Base-by-base conservation (phyloP, 129 eudicot genomes). In the Apium graveolens region DNA sequence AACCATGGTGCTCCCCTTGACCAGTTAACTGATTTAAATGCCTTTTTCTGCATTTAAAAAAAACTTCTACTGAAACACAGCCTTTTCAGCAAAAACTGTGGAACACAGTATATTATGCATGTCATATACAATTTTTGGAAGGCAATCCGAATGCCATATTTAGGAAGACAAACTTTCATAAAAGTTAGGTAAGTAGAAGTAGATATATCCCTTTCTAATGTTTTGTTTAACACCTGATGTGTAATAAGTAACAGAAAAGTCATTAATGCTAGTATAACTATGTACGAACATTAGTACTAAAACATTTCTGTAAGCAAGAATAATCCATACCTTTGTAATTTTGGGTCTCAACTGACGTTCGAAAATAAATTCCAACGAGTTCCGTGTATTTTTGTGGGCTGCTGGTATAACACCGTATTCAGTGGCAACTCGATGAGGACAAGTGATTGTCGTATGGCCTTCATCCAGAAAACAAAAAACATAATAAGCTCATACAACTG, bases 341-440 rank as follows among this genome's bases (percentile, higher is more conserved):
- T 71, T 83, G 57, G 81, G 87, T 34, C 83, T 84, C 72, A 92
- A 73, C 84, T 96, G 99, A 7, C 97, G 96, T 51, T 87, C 88
- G 51, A 92, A 92, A 62, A 92, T 88, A 81, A 86, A 96, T 41
- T 88, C 88, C 80, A 96, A 78, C 5, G 97, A 78, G 72, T 82
- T 91, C 45, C 77, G 85, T 26, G 88, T 63, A 48, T 81, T 83
- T 84, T 86, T 92, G 26, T 78, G 89, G 53, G 95, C 89, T 51
- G 97, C 89, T 69, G 99, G 99, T 83, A 86, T 78, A 51, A 96
- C 95, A 55, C 99, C 99, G 70, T 82, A 85, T 87, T 96, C 99
- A 73, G 92, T 92, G 35, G 99, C 95, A 68, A 85, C 97, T 80
- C 97, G 86, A 65, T 96, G 99, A 39, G 99, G 99, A 82, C 99